Conservation (phyloP, 345 rosid genomes). For the Abelmoschus esculentus region DNA sequence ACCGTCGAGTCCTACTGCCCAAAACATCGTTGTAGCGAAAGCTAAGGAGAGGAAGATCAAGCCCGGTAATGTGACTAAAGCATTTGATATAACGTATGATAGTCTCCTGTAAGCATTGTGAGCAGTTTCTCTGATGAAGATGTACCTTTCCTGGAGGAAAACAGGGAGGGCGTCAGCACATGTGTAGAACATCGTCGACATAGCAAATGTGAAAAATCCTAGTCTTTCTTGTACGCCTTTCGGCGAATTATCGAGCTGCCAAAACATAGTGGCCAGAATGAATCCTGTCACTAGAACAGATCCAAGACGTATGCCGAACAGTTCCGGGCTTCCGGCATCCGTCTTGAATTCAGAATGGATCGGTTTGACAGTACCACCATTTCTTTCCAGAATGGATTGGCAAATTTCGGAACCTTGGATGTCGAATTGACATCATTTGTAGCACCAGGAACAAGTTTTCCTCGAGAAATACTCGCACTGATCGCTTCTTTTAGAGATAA, state of each 20-base stretch:
- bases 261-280: slow-evolving; percentile 79
- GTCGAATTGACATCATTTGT: slow-evolving; percentile 23
- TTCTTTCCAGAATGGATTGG: slow-evolving; percentile 81
- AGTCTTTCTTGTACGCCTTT: slow-evolving; percentile 83
- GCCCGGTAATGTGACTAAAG: slow-evolving; percentile 46
- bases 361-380: slow-evolving; percentile 57
- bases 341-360: slow-evolving; percentile 49
- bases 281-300: slow-evolving; percentile 83
- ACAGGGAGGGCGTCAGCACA: slow-evolving; percentile 92
- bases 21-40: slow-evolving; percentile 64
- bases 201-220: slow-evolving; percentile 91
- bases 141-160: slow-evolving; percentile 87
- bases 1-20: slow-evolving; percentile 93
- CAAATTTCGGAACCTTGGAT: slow-evolving; percentile 69
- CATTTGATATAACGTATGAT: slow-evolving; percentile 76
- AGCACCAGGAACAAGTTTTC: slow-evolving; percentile 63
- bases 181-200: slow-evolving; percentile 98
- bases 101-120: slow-evolving; percentile 81
- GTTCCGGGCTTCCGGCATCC: slow-evolving; percentile 83
- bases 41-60: slow-evolving; percentile 60
- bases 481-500: slow-evolving; percentile 85
- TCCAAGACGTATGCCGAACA: slow-evolving; percentile 64
- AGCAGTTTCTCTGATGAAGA: slow-evolving; percentile 95
- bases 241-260: slow-evolving; percentile 81
- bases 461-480: slow-evolving; percentile 75